Evolutionary conservation across 805 yeast species (phyloP).

Genomic region (Candida caryicola): DNA sequence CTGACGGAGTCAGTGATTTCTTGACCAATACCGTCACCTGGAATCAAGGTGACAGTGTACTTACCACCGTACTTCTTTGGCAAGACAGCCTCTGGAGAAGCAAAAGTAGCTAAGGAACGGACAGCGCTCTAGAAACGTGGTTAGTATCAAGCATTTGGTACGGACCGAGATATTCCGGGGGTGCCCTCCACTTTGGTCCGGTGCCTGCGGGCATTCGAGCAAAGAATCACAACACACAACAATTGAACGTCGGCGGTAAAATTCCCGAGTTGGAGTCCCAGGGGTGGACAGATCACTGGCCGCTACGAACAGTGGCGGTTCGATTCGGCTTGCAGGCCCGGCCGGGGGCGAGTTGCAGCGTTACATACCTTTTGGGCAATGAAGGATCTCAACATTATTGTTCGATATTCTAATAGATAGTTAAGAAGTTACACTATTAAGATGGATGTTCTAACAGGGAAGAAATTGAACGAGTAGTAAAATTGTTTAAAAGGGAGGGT

Average conservation of each 20-base stretch:
- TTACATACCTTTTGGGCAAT: constrained; percentile 21
- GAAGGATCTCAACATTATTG: constrained; percentile 20
- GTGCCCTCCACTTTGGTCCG: too few relatives aligned
- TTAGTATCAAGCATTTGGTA: too few relatives aligned
- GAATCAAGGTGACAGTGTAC: constrained; percentile 90
- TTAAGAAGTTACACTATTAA: neutral
- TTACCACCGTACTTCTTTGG: constrained; percentile 95
- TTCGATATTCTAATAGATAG: neutral
- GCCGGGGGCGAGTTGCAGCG: too few relatives aligned
- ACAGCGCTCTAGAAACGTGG: constrained; percentile 26
- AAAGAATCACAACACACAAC: too few relatives aligned
- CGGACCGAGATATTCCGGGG: too few relatives aligned
- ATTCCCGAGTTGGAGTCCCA: too few relatives aligned
- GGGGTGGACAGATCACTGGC: too few relatives aligned
- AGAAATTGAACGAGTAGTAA: neutral
- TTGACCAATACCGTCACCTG: constrained; percentile 98
- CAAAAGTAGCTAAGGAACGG: constrained; percentile 53
- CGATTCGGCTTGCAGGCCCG: too few relatives aligned
- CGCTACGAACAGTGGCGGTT: too few relatives aligned
- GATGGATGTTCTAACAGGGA: neutral
- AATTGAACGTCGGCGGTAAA: too few relatives aligned
- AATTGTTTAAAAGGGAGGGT: neutral
- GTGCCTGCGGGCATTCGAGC: too few relatives aligned
- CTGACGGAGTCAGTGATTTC: constrained; percentile 93
- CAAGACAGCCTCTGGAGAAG: constrained; percentile 59